Base-by-base conservation (phyloP, 805 yeast species). In the Metschnikowia borealis region DNA sequence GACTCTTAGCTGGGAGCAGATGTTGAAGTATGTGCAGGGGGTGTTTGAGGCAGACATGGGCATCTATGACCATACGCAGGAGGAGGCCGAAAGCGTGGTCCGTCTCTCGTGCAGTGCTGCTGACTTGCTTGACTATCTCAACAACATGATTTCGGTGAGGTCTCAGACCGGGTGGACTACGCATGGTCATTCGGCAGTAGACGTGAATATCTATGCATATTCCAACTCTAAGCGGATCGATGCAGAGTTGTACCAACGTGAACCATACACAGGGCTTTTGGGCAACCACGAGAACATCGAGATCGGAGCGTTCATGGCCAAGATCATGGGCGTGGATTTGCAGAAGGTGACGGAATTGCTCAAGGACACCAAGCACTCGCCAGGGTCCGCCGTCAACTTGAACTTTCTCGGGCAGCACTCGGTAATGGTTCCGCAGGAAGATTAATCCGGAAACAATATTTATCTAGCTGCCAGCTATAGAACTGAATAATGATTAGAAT, bases 81-180 rank as follows among this genome's bases (percentile, higher is more conserved):
- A 74, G 1, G 97, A 91, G 55, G 52, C 70, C 4, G 54, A 60
- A 15, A 37, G 45, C 15, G 62, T 71, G 23, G 49, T 56, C 21
- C 47, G 54, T 7, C 46, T 54, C 18, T 31, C 55, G 4, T 15
- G 46, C 14, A 50, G 60, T 47, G 68, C 84, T 23, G 61, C 66
- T 3, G 59, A 52, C 1, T 63, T 86, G 10, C 54, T 81, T 21
- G 82, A 82, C 53, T 69, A 75, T 37, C 66, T 89, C 50, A 85
- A 87, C 61, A 76, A 83, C 49, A 79, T 91, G 79, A 79, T 89
- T 10, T 86, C 96, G 0, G 61, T 69, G n/a, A 80, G 96, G 55
- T 89, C 97, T 0, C 87, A 87, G 66, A 81, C 89, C 15, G 97
- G 97, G n/a, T 91, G 97, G 96, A 78, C 96, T 8, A 91, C 97